Evolutionary conservation across 441 rosid species (phyloP).

Genomic region (Flueggea neowawraea): DNA sequence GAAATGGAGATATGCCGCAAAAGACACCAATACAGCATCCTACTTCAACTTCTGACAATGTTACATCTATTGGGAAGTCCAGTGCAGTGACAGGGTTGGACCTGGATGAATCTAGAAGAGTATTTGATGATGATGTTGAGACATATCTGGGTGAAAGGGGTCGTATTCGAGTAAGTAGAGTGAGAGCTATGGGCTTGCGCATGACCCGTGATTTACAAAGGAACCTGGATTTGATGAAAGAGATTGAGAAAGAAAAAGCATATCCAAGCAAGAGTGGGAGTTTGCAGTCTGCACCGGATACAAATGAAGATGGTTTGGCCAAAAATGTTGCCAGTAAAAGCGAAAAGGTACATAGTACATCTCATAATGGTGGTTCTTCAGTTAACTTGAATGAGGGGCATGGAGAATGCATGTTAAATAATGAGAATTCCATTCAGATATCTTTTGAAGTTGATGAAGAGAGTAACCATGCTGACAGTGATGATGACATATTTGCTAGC

Average conservation of each 20-base stretch:
- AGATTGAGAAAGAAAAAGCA: constrained; percentile 50
- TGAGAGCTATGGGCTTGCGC: constrained; percentile 90
- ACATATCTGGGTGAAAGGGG: constrained; percentile 91
- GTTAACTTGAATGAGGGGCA: constrained; percentile 30
- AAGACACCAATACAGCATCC: constrained; percentile 25
- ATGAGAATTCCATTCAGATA: constrained; percentile 52
- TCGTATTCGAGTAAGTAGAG: constrained; percentile 61
- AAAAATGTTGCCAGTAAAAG: constrained; percentile 32
- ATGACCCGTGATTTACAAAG: constrained; percentile 98
- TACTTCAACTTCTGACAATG: constrained; percentile 26
- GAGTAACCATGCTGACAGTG: constrained; percentile 39
- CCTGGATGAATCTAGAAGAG: constrained; percentile 31
- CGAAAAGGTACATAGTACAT: constrained; percentile 30
- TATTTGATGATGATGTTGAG: constrained; percentile 63
- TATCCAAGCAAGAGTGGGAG: constrained; percentile 16
- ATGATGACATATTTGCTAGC: constrained; percentile 72
- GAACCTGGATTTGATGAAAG: constrained; percentile 94
- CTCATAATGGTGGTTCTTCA: constrained; percentile 22
- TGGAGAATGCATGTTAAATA: constrained; percentile 25
- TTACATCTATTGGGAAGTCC: constrained; percentile 34
- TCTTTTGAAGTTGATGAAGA: constrained; percentile 68
- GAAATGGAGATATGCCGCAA: constrained; percentile 34
- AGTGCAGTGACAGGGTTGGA: constrained; percentile 31
- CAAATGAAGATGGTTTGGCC: constrained; percentile 21
- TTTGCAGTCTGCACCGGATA: constrained; percentile 24